Percentiles rank a stretch among this genome's conserved stretches.
These are phyloP conservation scores for Aspergillus eucalypticola DNA, from an alignment of 2,329 filamentous ascomycete genomes.

Conservation along the genomic window DNA sequence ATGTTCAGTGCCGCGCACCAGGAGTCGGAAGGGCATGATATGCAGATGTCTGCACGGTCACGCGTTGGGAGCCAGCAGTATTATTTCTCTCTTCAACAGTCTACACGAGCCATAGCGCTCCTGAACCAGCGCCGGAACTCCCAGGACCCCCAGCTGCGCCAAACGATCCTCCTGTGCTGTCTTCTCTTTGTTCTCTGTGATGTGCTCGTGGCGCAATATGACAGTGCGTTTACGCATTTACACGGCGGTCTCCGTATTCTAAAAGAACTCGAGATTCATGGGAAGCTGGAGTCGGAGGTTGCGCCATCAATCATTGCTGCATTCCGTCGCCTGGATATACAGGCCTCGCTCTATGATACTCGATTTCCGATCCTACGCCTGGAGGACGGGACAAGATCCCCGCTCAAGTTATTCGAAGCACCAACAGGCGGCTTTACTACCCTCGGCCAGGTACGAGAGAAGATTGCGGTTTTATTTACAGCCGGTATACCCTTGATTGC, in stretches of 20 bases:
- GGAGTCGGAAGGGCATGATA: slow-evolving; percentile 1
- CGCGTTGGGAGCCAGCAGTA: neutral
- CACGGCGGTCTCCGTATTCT: slow-evolving; percentile 9
- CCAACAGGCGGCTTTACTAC: neutral
- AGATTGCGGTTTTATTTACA: neutral
- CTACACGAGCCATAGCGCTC: neutral
- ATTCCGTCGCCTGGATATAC: slow-evolving; percentile 5
- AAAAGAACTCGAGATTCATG: neutral
- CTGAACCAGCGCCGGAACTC: slow-evolving; percentile 1
- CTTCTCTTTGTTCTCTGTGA: slow-evolving; percentile 12
- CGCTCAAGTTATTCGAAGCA: neutral
- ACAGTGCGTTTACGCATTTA: slow-evolving; percentile 10
- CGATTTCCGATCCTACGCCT: neutral
- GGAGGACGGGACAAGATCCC: neutral
- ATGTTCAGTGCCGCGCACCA: slow-evolving; percentile 12
- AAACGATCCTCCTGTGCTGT: slow-evolving; percentile 10
- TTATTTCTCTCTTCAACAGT: slow-evolving; percentile 7
- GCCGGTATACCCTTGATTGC: neutral
- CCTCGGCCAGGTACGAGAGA: neutral
- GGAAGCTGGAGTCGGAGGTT: neutral
- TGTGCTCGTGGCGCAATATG: neutral
- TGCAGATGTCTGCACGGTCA: neutral
- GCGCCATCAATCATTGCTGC: neutral
- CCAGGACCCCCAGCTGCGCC: slow-evolving; percentile 6
- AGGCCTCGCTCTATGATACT: neutral